Conservation (phyloP, 2,329 filamentous ascomycete genomes). For the Trichoderma atrobrunneum region DNA sequence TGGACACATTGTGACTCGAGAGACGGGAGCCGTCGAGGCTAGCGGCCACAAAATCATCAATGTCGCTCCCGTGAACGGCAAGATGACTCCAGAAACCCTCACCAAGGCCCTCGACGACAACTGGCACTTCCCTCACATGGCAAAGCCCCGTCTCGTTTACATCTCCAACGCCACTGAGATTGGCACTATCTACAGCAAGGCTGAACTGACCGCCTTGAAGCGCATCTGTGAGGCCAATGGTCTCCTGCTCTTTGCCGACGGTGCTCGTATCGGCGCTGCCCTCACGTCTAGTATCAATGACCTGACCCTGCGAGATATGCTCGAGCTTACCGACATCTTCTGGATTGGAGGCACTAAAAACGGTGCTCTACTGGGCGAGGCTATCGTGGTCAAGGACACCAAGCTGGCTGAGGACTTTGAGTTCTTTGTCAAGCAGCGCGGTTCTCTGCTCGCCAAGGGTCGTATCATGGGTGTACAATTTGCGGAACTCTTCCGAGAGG, state of each 20-base stretch:
- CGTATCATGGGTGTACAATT: slow-evolving; percentile 50
- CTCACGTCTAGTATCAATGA: slow-evolving; percentile 43
- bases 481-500: slow-evolving; percentile 43
- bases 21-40: slow-evolving; percentile 51
- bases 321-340: slow-evolving; percentile 50
- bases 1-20: slow-evolving; percentile 48
- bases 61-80: slow-evolving; percentile 44
- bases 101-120: slow-evolving; percentile 45
- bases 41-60: slow-evolving; percentile 52
- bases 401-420: slow-evolving; percentile 45
- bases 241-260: slow-evolving; percentile 47
- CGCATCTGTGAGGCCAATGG: slow-evolving; percentile 40
- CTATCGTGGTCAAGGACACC: slow-evolving; percentile 45
- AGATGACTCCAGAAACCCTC: slow-evolving; percentile 44
- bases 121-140: slow-evolving; percentile 51
- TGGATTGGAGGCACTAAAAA: slow-evolving; percentile 55
- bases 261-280: slow-evolving; percentile 45
- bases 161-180: slow-evolving; percentile 52
- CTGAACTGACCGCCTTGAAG: slow-evolving; percentile 42
- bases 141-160: slow-evolving; percentile 50
- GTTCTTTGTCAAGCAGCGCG: slow-evolving; percentile 52
- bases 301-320: slow-evolving; percentile 42
- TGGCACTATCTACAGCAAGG: slow-evolving; percentile 46
- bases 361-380: slow-evolving; percentile 49
- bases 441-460: slow-evolving; percentile 49